phyloP scores from a whole-genome alignment of 306 rosid species.

The Purshia tridentata region DNA sequence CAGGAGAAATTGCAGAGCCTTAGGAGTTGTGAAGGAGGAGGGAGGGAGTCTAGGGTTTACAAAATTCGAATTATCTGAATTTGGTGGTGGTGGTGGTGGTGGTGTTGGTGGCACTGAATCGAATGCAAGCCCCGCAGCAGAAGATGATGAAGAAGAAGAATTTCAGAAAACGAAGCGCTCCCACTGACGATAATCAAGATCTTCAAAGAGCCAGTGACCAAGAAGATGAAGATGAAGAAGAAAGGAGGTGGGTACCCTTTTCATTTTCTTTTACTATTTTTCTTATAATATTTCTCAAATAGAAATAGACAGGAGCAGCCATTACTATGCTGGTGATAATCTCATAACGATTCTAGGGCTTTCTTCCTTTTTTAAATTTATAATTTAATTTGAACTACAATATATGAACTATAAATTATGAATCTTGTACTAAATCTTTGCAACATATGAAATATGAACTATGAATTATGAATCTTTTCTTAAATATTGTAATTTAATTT shows the following conservation, averaged over 20 bases:
- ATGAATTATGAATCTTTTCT: not conserved
- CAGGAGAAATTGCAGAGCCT: not conserved
- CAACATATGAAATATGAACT: too few relatives aligned
- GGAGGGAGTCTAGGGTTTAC: not conserved
- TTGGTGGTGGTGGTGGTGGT: not conserved
- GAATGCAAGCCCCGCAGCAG: constrained; percentile 28
- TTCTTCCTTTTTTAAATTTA: too few relatives aligned
- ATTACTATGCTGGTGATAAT: too few relatives aligned
- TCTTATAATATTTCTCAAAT: not conserved
- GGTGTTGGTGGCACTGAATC: too few relatives aligned
- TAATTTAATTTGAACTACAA: too few relatives aligned
- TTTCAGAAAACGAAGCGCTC: constrained; percentile 58
- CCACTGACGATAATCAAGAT: constrained; percentile 25
- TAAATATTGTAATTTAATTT: not conserved
- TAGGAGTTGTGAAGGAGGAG: too few relatives aligned
- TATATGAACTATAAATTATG: too few relatives aligned
- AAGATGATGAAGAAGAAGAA: constrained; percentile 58
- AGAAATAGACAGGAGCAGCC: not conserved
- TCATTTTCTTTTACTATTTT: not conserved
- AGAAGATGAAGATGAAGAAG: constrained; percentile 62
- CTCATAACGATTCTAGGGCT: not conserved
- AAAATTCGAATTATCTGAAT: not conserved
- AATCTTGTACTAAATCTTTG: not conserved
- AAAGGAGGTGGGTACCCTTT: constrained; percentile 49
- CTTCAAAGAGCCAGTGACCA: constrained; percentile 5